Evolutionary conservation across 345 rosid species (phyloP).

Genomic region (Boechera retrofracta): DNA sequence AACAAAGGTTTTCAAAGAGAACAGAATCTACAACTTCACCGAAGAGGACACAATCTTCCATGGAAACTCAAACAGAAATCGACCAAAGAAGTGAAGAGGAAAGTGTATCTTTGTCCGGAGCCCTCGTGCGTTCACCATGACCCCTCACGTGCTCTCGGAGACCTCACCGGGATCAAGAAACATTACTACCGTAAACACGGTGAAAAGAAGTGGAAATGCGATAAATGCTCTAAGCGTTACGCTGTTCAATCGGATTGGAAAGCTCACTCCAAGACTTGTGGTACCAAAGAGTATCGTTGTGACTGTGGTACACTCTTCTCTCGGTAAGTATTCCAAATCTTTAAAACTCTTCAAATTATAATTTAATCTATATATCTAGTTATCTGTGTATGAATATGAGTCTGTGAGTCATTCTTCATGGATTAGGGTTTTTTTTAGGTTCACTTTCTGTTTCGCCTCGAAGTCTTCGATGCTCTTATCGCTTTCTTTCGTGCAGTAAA

Average conservation of each 20-base stretch:
- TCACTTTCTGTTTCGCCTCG: slow-evolving; percentile 52
- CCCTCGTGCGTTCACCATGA: slow-evolving; percentile 91
- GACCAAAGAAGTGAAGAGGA: slow-evolving; percentile 75
- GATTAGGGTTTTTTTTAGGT: slow-evolving; percentile 48
- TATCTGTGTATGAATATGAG: slow-evolving; percentile 37
- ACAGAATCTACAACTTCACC: slow-evolving; percentile 82
- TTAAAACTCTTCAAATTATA: slow-evolving; percentile 10
- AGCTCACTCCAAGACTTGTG: slow-evolving; percentile 85
- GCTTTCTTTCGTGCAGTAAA: slow-evolving; percentile 45
- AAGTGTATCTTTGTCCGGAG: slow-evolving; percentile 86
- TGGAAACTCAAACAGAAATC: slow-evolving; percentile 83
- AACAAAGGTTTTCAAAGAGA: slow-evolving; percentile 88
- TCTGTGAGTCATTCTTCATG: slow-evolving; percentile 43
- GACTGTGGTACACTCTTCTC: slow-evolving; percentile 89
- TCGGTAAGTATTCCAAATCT: slow-evolving; percentile 50
- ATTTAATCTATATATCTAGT: background rate
- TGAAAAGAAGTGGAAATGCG: slow-evolving; percentile 89
- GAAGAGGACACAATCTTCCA: slow-evolving; percentile 90
- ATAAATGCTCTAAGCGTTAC: slow-evolving; percentile 74
- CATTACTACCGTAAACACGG: slow-evolving; percentile 83
- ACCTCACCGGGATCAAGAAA: slow-evolving; percentile 84
- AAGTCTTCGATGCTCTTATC: slow-evolving; percentile 50
- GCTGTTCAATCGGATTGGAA: slow-evolving; percentile 93
- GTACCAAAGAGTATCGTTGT: slow-evolving; percentile 78
- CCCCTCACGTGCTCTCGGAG: slow-evolving; percentile 83